Base-by-base conservation (phyloP, 805 yeast species). In the Martiniozyma abietophila region DNA sequence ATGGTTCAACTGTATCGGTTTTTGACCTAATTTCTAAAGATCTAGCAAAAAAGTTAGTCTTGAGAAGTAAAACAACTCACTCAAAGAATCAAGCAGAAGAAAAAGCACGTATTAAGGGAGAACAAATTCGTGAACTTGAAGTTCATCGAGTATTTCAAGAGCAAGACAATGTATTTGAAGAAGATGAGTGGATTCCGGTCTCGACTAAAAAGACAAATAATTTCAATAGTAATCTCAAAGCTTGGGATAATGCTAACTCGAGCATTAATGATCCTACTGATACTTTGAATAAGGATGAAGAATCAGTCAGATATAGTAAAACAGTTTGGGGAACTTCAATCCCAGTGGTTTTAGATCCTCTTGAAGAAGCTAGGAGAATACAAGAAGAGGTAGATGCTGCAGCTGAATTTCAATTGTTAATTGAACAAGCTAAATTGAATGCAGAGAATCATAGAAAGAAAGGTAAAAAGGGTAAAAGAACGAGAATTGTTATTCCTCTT, bases 311-410 rank as follows among this genome's bases (percentile, higher is more conserved):
- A 12, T 49, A 46, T 22, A 50, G 45, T 12, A 49, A 73, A 1
- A 77, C 92, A 0, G 74, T 82, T 3, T 82, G 94, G 94, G 94
- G 94, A 0, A 81, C 92, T 1, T 62, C 58, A 34, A 70, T 74
- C 2, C 69, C 67, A 4, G 67, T 56, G 14, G 39, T 59, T 42
- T 57, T 55, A 19, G 62, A 61, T 19, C 52, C 53, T 6, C 58
- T 57, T 2, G 53, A 53, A 12, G 58, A 57, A 3, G 53, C 52
- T 2, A 16, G 27, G 10, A 8, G 24, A 17, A 64, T 58, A 7
- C 69, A 63, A 25, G 62, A 64, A 49, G 76, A 69, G 27, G 67
- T 67, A 6, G 67, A 59, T 41, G 43, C 51, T 15, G 46, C 42
- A 24, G 49, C 58, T 31, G 66, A 62, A 36, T 61, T 77, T 16